Evolutionary conservation across 2,329 filamentous ascomycete species (phyloP).

Genomic region (Apiospora hydei): DNA sequence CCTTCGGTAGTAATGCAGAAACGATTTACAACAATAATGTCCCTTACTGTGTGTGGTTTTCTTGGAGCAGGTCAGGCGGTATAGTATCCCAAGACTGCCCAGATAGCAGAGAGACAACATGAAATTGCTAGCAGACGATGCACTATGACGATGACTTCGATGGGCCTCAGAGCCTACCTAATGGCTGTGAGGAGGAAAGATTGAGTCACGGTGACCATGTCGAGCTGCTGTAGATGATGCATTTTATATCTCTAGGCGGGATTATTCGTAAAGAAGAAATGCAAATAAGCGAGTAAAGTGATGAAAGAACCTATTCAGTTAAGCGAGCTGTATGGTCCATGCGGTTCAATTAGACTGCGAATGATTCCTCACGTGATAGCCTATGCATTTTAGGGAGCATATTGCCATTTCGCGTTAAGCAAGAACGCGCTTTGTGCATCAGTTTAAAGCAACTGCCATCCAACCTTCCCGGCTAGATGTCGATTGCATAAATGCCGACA

Average conservation of each 20-base stretch:
- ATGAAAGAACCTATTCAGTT: neutral
- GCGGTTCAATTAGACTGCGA: neutral
- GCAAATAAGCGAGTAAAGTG: neutral
- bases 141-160: neutral
- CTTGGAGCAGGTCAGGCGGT: no score
- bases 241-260: neutral
- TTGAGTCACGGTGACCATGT: neutral
- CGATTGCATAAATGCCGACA: neutral
- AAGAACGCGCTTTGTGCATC: constrained; percentile 18
- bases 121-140: neutral
- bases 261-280: neutral
- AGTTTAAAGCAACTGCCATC: neutral
- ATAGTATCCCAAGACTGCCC: neutral
- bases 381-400: neutral
- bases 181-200: neutral
- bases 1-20: neutral
- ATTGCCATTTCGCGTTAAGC: neutral
- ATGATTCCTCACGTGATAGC: neutral
- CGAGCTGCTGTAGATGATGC: neutral
- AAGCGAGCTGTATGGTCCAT: neutral
- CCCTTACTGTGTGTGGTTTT: no score
- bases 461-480: neutral
- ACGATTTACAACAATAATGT: no score
- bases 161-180: neutral
- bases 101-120: neutral